These are phyloP conservation scores for Inga laurina DNA, from an alignment of 306 rosid species.

Conservation along the genomic window DNA sequence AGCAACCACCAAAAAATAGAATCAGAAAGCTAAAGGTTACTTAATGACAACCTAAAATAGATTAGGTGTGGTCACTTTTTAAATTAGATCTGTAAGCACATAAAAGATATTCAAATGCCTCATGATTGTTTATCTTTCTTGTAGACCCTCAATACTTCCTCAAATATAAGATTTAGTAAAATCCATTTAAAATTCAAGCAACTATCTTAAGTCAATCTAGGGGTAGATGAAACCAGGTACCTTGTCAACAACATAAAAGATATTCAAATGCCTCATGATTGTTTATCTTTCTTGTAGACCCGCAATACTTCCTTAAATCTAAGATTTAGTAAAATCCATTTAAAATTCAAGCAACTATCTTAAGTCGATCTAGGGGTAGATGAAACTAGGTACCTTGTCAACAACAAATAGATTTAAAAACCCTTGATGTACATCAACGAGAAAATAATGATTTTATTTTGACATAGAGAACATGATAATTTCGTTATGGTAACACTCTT, in stretches of 20 bases:
- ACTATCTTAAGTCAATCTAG: slow-evolving; percentile 20
- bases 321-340: slow-evolving; percentile 19
- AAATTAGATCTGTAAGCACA: slow-evolving; percentile 12
- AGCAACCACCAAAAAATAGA: not conserved
- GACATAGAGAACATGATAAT: not conserved
- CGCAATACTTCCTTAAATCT: slow-evolving; percentile 17
- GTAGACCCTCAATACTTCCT: slow-evolving; percentile 18
- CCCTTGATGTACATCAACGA: slow-evolving; percentile 12
- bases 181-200: slow-evolving; percentile 23
- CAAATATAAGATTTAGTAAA: slow-evolving; percentile 21
- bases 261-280: slow-evolving; percentile 2
- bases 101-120: slow-evolving; percentile 1
- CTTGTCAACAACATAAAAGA: not conserved
- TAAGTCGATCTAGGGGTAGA: slow-evolving; percentile 21
- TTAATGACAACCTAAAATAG: slow-evolving; percentile 79
- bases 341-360: slow-evolving; percentile 25
- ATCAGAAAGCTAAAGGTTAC: slow-evolving; percentile 12
- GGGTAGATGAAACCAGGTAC: slow-evolving; percentile 17
- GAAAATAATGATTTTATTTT: slow-evolving; percentile 12
- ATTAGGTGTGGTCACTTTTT: slow-evolving; percentile 48
- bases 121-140: slow-evolving; percentile 25
- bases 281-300: slow-evolving; percentile 29
- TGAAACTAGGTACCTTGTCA: slow-evolving; percentile 1
- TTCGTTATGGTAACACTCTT: not conserved
- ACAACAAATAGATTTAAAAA: slow-evolving; percentile 5